These are phyloP conservation scores for Ascochyta lentis DNA, from an alignment of 2,329 filamentous ascomycete genomes.

Conservation along the genomic window DNA sequence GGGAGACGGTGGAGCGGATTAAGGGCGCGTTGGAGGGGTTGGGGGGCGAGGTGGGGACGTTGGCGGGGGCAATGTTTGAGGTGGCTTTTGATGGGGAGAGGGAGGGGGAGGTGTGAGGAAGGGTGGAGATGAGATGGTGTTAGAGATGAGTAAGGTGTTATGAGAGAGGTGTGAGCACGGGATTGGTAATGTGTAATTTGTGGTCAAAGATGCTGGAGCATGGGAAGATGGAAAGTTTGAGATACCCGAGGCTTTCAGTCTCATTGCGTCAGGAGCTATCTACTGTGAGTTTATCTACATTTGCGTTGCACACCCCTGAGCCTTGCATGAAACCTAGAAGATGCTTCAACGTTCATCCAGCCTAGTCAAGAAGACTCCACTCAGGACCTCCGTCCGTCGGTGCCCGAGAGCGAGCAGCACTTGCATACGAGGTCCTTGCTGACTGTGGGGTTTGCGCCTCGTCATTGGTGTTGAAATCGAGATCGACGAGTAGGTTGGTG, in stretches of 20 bases:
- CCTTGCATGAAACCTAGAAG: too few species aligned
- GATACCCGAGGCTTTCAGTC: conserved; percentile 2
- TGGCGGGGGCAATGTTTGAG: conserved; percentile 60
- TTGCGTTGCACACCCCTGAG: not conserved
- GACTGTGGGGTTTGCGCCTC: not conserved
- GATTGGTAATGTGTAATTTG: conserved; percentile 6
- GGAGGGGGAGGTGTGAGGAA: conserved; percentile 8
- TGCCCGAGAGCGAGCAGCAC: not conserved
- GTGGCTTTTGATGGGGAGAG: conserved; percentile 40
- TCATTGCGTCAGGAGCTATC: not conserved
- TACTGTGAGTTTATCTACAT: not conserved
- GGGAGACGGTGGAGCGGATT: conserved; percentile 64
- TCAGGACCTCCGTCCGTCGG: not conserved
- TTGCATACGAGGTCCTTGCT: conserved; percentile 4
- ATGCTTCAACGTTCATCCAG: not conserved
- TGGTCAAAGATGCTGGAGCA: not conserved
- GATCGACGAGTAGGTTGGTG: conserved; percentile 27
- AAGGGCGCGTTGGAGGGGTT: conserved; percentile 61
- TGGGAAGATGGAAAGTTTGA: not conserved
- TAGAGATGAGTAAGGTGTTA: not conserved
- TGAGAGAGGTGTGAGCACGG: not conserved
- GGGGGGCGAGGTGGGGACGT: conserved; percentile 59
- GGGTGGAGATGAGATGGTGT: too few species aligned
- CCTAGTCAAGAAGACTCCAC: conserved; percentile 25
- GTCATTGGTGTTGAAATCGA: conserved; percentile 13